Percentiles rank a stretch among this genome's conserved stretches.
Evolutionary conservation across 352 stramenopile species (phyloP).

Genomic region (Pythium phragmitis): DNA sequence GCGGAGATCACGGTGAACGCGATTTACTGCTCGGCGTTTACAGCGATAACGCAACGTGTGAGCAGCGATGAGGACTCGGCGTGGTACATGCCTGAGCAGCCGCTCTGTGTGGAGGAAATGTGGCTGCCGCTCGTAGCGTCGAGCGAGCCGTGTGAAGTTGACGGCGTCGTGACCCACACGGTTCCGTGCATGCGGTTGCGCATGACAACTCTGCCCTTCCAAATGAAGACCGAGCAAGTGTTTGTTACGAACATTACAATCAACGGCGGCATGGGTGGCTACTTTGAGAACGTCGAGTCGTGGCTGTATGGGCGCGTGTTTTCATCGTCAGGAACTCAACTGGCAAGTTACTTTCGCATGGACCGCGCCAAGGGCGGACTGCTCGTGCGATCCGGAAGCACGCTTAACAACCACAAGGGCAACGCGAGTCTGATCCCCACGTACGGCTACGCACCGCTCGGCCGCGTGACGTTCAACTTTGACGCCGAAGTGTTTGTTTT

Average conservation of each 20-base stretch:
- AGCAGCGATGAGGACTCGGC: slow-evolving; percentile 52
- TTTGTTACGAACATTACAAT: slow-evolving; percentile 51
- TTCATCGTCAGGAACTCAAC: slow-evolving; percentile 55
- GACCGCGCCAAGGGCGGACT: slow-evolving; percentile 57
- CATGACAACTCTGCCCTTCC: slow-evolving; percentile 74
- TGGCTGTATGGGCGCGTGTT: slow-evolving; percentile 70
- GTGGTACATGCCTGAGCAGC: slow-evolving; percentile 65
- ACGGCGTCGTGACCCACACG: slow-evolving; percentile 20
- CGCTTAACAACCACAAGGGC: slow-evolving; percentile 76
- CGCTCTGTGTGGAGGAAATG: slow-evolving; percentile 73
- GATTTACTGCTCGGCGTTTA: slow-evolving; percentile 83
- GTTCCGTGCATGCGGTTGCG: slow-evolving; percentile 70
- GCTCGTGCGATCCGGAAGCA: slow-evolving; percentile 60
- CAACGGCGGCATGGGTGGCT: slow-evolving; percentile 71
- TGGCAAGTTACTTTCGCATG: slow-evolving; percentile 85
- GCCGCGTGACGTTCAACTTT: slow-evolving; percentile 75
- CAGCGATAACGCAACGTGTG: slow-evolving; percentile 43
- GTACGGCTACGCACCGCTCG: slow-evolving; percentile 63
- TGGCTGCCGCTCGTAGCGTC: slow-evolving; percentile 55
- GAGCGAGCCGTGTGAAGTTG: slow-evolving; percentile 31
- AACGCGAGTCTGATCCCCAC: slow-evolving; percentile 47
- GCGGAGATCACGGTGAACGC: slow-evolving; percentile 62
- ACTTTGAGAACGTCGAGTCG: slow-evolving; percentile 55
- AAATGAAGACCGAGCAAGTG: slow-evolving; percentile 63
- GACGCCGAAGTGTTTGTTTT: slow-evolving; percentile 75